Percentiles rank a stretch among this genome's conserved stretches.
phyloP scores from a whole-genome alignment of 2,329 filamentous ascomycete species.

The Alternaria ventricosa region DNA sequence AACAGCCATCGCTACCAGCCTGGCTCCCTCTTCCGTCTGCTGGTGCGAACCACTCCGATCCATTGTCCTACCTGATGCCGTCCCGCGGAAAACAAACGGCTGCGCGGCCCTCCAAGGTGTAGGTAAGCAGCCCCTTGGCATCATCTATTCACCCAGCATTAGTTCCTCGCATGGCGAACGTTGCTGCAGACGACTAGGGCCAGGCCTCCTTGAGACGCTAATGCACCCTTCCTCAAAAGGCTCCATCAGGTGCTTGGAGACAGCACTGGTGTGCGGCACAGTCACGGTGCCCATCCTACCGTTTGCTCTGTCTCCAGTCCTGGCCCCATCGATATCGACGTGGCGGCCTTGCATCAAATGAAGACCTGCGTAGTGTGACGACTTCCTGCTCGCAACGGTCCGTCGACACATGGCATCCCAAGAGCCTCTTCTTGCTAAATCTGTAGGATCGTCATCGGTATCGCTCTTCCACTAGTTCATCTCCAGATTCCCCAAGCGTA shows the following conservation, averaged over 20 bases:
- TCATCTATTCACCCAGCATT: constrained; percentile 13
- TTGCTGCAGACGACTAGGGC: constrained; percentile 17
- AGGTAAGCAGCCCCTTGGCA: neutral
- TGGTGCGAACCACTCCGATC: neutral
- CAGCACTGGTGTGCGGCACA: constrained; percentile 25
- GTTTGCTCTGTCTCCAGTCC: constrained; percentile 17
- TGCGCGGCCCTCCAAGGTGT: neutral
- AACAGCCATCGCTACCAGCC: neutral
- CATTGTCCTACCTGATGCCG: neutral
- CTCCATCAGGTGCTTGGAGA: constrained; percentile 22
- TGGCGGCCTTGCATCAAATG: constrained; percentile 37
- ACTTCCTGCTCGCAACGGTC: constrained; percentile 3
- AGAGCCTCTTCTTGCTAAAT: constrained; percentile 7
- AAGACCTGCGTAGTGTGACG: neutral
- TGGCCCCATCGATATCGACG: constrained; percentile 26
- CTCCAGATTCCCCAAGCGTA: constrained; percentile 12
- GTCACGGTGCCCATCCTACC: constrained; percentile 25
- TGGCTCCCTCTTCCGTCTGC: neutral
- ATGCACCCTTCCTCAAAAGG: constrained; percentile 27
- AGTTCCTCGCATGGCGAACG: constrained; percentile 12
- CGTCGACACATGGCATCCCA: constrained; percentile 9
- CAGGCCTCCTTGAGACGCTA: constrained; percentile 23
- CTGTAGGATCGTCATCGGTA: constrained; percentile 3
- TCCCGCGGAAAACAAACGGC: neutral
- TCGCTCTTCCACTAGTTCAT: constrained; percentile 14